Evolutionary conservation across 2,329 filamentous ascomycete species (phyloP), one percentile per base, ranked within the genome.

Genomic region (Fusarium secorum): DNA sequence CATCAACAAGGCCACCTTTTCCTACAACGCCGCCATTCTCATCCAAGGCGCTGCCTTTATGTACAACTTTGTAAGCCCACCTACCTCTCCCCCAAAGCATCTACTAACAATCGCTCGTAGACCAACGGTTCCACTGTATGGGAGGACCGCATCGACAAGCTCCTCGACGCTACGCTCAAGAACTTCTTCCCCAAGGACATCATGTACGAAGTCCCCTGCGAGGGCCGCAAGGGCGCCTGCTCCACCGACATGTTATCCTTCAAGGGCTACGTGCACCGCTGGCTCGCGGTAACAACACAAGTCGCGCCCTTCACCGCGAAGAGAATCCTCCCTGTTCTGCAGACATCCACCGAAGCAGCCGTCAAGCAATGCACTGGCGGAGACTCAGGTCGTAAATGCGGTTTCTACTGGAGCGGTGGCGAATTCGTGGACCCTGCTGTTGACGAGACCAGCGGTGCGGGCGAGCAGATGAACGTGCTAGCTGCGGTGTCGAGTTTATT

Each of bases 201-300:
- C 71, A 89, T 92, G 73, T 88, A 83, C 60, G 93, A 95, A 79
- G 80, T 88, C 5, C 83, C 89, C 17, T 95, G 93, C 81, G 91
- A 94, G 72, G 74, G 76, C 36, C 74, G 78, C 32, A 81, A 84
- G 5, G 80, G 76, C 26, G 85, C 81, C 24, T 95, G 93, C 83
- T 90, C 90, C 63, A 84, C 87, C 51, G 93, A 95, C 74, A 92
- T 94, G 84, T 80, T 88, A 65, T 88, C 88, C 4, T 94, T 91
- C 86, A 93, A 93, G 80, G 91, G 90, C 41, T 90, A 90, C 63
- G 83, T 93, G 22, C 85, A 89, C 72, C 86, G 89, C 42, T 92
- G 90, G 89, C 82, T 93, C 72, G 84, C 87, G 7, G 84, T 86
- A 26, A 84, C 87, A 3, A 86, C 88, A 4, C 85, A 90, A 71